Evolutionary conservation across 371 early-diverging fungal species (phyloP).

Genomic region (Mortierella sp.): DNA sequence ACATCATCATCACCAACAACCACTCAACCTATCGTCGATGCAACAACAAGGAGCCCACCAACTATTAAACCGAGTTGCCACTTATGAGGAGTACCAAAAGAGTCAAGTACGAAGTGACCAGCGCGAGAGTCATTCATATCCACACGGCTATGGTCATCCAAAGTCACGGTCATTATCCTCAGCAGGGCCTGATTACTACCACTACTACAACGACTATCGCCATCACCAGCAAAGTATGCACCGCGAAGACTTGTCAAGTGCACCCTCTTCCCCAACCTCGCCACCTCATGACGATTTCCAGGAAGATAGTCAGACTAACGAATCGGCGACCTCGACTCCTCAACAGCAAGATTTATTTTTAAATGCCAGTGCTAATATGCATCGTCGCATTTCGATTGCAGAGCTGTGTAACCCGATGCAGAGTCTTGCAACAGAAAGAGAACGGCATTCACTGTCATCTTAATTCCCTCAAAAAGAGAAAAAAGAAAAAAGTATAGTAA

Average conservation of each 20-base stretch:
- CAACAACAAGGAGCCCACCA: conserved; percentile 6
- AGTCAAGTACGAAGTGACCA: conserved; percentile 9
- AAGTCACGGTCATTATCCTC: conserved; percentile 9
- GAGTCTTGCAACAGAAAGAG: conserved; percentile 46
- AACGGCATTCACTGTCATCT: conserved; percentile 5
- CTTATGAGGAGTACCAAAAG: conserved; percentile 44
- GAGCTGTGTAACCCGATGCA: conserved; percentile 55
- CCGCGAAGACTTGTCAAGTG: conserved; percentile 26
- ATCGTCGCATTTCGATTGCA: conserved; percentile 53
- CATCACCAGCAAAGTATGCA: conserved; percentile 12
- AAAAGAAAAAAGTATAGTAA: background rate
- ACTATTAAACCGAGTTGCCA: conserved; percentile 18
- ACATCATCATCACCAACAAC: conserved; percentile 7
- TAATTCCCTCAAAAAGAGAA: background rate
- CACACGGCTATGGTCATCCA: background rate
- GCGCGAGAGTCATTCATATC: conserved; percentile 14
- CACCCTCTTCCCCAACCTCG: conserved; percentile 34
- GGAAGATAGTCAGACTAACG: conserved; percentile 23
- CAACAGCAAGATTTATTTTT: conserved; percentile 1
- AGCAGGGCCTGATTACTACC: background rate
- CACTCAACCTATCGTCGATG: background rate
- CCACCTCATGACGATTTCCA: conserved; percentile 30
- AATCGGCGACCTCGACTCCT: conserved; percentile 18
- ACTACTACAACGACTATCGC: conserved; percentile 16
- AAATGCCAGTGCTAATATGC: conserved; percentile 21